Base-by-base conservation (phyloP, 1,139 yeast species). In the Kurtzmaniella quercitrusa region DNA sequence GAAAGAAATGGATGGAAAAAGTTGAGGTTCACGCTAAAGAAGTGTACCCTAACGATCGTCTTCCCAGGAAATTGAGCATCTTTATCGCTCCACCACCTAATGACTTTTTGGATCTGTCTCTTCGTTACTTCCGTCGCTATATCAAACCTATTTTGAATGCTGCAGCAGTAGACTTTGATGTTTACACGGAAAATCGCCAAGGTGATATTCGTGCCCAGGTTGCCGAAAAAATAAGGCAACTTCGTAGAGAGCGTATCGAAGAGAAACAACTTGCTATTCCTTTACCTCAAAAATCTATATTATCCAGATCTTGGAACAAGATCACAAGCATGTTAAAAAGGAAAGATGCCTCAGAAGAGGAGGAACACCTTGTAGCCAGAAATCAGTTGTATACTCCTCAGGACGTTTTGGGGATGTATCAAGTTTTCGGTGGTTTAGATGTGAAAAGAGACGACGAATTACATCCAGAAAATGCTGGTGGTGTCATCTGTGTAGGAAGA, bases 61-160 rank as follows among this genome's bases (percentile, higher is more conserved):
- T 77, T 28, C 91, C 96, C 1, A 74, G 98, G 42, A 87, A 83
- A 53, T 69, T 94, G 43, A 82, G 88, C 1, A 81, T 94, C 1
- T 91, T 83, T 57, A 76, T 91, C 46, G 95, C 96, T 0, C 98
- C 98, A 14, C 97, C 98, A 12, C 98, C 99, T 14, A 87, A 88
- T 53, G 98, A 93, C 60, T 88, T 82, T 55, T 66, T 94, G 41
- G 95, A 85, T 38, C 83, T 82, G 47, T 82, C 95, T 15, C 60
- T 86, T 63, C 76, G 75, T 46, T 76, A 85, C 45, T 89, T 93
- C 72, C 77, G 88, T 51, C 80, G 84, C 47, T 91, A 80, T 58
- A 75, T 91, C 52, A 93, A 93, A 65, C 98, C 98, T 0, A 75
- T 91, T 4, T 69, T 94, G 52, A 88, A 86, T 52, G 76, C 96